These are phyloP conservation scores for Datisca glomerata DNA, from an alignment of 306 rosid genomes.

Conservation along the genomic window DNA sequence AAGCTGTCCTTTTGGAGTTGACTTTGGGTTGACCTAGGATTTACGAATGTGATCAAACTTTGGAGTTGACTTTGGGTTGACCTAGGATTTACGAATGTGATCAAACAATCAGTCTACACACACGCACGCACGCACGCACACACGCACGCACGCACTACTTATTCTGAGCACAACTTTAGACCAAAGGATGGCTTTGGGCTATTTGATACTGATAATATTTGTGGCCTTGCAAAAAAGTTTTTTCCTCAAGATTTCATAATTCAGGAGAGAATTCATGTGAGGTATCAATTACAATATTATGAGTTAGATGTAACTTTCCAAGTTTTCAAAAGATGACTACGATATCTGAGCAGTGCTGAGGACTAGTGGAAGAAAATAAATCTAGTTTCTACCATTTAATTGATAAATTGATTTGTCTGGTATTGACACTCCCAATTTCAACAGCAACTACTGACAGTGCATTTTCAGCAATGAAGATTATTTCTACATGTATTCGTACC, in stretches of 20 bases:
- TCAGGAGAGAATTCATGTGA: no score
- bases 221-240: not conserved
- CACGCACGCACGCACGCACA: no score
- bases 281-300: not conserved
- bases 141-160: no score
- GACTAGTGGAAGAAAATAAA: not conserved
- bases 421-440: not conserved
- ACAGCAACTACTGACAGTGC: not conserved
- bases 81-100: no score
- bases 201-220: not conserved
- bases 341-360: not conserved
- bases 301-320: not conserved
- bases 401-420: not conserved
- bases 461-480: not conserved
- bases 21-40: no score
- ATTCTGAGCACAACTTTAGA: not conserved
- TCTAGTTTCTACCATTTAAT: not conserved
- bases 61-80: no score
- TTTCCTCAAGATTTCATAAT: constrained; percentile 1
- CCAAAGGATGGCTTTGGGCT: not conserved
- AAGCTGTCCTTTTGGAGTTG: no score
- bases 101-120: no score
- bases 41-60: no score
- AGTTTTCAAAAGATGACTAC: not conserved
- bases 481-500: not conserved